Base-by-base conservation (phyloP, 441 rosid genomes). In the Bocquillonia castaneifolia region DNA sequence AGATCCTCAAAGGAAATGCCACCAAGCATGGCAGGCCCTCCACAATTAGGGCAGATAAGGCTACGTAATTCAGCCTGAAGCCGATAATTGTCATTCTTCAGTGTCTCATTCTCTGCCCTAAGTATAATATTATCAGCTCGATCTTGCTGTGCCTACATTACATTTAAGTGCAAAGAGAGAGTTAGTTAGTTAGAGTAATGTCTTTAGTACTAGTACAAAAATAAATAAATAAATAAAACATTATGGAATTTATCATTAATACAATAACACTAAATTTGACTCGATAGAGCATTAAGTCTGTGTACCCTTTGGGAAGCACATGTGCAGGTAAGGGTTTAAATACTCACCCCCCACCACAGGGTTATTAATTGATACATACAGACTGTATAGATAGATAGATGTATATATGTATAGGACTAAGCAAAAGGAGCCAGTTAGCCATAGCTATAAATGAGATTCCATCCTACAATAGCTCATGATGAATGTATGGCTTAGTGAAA, bases 71-170 rank as follows among this genome's bases (percentile, higher is more conserved):
- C 95, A 3, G 84, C 83, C 70, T 84, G 96, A 20, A 93, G 82
- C 74, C 88, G 74, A 65, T 79, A 88, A 69, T 91, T 89, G 76
- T 91, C 97, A 52, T 76, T 73, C 84, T 85, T 89, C 17, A 93
- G 82, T 15, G 55, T 74, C 44, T 91, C 96, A 61, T 93, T 93
- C 72, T 93, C 98, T 12, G 91, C 84, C 70, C 93, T 83, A 34
- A 93, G 83, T 69, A 91, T 80, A 69, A 70, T 74, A 69, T 93
- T 93, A 39, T 93, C 97, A 0, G 87, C 9, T 59, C 97, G 82
- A 73, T 89, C 98, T 77, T 93, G 98, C 62, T 90, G 96, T 58
- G 97, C 96, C 98, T 93, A 59, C 26, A 23, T n/a, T 26, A 10
- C 22, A 45, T 45, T 45, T 17, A 15, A 18, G 18, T 2, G 26